Percentiles rank a stretch among this genome's conserved stretches.
phyloP scores from a whole-genome alignment of 805 yeast species.

The Schwanniomyces yamadae region DNA sequence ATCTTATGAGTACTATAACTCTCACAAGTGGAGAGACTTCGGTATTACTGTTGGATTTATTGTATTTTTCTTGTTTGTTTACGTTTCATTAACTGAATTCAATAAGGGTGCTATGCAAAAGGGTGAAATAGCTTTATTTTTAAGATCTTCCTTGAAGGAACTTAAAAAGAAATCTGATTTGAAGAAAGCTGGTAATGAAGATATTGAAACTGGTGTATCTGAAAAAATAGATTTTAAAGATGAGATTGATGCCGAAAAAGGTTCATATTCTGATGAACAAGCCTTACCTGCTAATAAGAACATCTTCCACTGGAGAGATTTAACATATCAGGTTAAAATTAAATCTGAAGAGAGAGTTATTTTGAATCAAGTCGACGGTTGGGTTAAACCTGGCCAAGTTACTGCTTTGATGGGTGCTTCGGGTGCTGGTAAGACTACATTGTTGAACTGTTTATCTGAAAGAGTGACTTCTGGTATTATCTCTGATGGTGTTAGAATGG shows the following conservation, averaged over 20 bases:
- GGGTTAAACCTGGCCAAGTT: constrained; percentile 80
- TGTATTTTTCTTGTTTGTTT: constrained; percentile 38
- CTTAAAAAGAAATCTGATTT: constrained; percentile 21
- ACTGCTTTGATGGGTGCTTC: constrained; percentile 68
- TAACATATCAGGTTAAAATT: constrained; percentile 36
- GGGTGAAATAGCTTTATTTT: constrained; percentile 38
- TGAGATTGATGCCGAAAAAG: constrained; percentile 24
- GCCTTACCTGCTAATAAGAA: constrained; percentile 9
- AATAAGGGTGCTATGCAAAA: constrained; percentile 46
- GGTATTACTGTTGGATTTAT: constrained; percentile 62
- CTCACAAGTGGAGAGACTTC: constrained; percentile 78
- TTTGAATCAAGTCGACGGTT: constrained; percentile 68
- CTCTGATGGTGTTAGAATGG: constrained; percentile 34
- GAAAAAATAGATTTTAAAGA: constrained; percentile 31
- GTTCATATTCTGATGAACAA: constrained; percentile 1
- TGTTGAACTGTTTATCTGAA: constrained; percentile 40
- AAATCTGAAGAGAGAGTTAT: constrained; percentile 42
- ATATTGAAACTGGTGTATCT: constrained; percentile 18
- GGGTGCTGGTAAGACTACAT: constrained; percentile 49
- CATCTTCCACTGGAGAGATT: constrained; percentile 38
- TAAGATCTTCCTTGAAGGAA: constrained; percentile 29
- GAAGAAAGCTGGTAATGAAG: constrained; percentile 13
- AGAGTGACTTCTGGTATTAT: constrained; percentile 22
- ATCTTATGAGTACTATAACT: constrained; percentile 50
- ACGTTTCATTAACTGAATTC: constrained; percentile 34